A percentile compares a stretch with the other conserved stretches of the same genome.
These are phyloP conservation scores for Puccinia novopanici DNA, from an alignment of 1,284 basidiomycete genomes.

Conservation along the genomic window DNA sequence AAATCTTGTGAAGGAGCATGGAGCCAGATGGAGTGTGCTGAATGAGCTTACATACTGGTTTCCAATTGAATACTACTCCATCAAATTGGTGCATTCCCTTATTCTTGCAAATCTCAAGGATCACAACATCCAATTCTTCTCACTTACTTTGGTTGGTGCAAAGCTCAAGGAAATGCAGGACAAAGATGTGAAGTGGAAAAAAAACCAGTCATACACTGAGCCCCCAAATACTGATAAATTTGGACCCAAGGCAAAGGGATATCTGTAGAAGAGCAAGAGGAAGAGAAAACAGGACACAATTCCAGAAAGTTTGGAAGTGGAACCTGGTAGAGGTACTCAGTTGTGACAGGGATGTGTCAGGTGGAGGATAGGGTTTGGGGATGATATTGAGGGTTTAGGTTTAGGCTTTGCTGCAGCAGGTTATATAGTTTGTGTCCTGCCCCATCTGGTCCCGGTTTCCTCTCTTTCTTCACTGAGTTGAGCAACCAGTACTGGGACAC, in stretches of 20 bases:
- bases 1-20: neutral
- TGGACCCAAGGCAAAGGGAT: neutral
- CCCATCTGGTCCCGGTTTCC: no score
- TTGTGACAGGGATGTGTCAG: no score
- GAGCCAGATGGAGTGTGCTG: neutral
- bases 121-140: neutral
- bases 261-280: neutral
- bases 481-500: no score
- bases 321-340: no score
- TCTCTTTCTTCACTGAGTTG: no score
- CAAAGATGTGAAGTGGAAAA: neutral
- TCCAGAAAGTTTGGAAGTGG: no score
- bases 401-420: no score
- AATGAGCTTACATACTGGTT: neutral
- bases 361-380: no score
- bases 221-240: neutral
- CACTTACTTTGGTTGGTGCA: neutral
- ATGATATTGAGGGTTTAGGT: no score
- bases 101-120: neutral
- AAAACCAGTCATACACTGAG: constrained; percentile 4
- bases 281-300: neutral
- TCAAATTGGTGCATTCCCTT: neutral
- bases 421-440: no score
- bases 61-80: neutral
- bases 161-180: neutral